Percentiles rank a stretch among this genome's conserved stretches.
Evolutionary conservation across 306 rosid species (phyloP).

Genomic region (Herpetospermum pedunculosum): DNA sequence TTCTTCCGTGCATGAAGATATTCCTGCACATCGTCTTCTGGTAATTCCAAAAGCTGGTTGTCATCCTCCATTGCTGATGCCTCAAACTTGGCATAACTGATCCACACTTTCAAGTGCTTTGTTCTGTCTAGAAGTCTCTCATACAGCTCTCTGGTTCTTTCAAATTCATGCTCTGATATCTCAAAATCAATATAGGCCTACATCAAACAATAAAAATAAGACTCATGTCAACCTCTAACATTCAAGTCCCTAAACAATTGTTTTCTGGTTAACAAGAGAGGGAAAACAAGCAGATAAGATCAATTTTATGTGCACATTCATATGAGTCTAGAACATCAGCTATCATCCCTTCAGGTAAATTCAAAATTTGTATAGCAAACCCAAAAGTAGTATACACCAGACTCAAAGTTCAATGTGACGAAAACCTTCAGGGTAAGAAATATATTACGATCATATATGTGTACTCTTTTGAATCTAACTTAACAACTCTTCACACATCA

Average conservation of each 20-base stretch:
- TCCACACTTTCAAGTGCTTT: slow-evolving; percentile 90
- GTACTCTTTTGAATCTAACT: background rate
- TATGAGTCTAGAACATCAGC: background rate
- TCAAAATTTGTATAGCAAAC: background rate
- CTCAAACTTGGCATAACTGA: slow-evolving; percentile 75
- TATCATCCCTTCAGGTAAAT: background rate
- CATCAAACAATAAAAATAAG: slow-evolving; percentile 9
- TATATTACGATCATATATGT: background rate
- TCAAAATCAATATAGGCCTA: slow-evolving; percentile 88
- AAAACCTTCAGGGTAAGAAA: background rate
- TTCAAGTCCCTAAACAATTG: background rate
- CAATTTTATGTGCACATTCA: background rate
- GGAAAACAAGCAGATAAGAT: background rate
- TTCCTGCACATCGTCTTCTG: slow-evolving; percentile 17
- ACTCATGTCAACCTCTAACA: background rate
- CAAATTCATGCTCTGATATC: slow-evolving; percentile 70
- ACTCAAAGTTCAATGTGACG: background rate
- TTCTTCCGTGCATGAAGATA: slow-evolving; percentile 34
- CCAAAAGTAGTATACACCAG: background rate
- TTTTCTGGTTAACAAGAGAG: too few species aligned
- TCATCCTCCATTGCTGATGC: slow-evolving; percentile 42
- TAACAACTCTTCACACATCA: background rate
- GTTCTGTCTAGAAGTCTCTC: slow-evolving; percentile 84
- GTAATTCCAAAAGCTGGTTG: slow-evolving; percentile 15
- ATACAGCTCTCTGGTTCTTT: slow-evolving; percentile 70